phyloP scores from a whole-genome alignment of 2,329 filamentous ascomycete species.

The Falciphora oryzae region DNA sequence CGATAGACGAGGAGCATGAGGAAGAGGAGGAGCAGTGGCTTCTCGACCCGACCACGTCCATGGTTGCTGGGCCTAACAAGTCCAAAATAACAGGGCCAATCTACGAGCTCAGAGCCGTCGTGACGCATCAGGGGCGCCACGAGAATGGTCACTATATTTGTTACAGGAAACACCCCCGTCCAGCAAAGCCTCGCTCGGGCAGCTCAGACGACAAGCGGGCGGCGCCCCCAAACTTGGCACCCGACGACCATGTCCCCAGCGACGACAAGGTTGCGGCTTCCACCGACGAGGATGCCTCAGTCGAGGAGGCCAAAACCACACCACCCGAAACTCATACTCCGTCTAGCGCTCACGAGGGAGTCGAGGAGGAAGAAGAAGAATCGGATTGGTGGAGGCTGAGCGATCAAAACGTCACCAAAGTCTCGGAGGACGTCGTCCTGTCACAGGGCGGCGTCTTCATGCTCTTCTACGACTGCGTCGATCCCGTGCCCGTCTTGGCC shows the following conservation, averaged over 20 bases:
- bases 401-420: conserved; percentile 74
- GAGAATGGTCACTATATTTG: conserved; percentile 96
- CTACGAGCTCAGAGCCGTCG: conserved; percentile 76
- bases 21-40: conserved; percentile 60
- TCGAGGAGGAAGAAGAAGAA: conserved; percentile 21
- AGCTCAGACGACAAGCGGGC: conserved; percentile 13
- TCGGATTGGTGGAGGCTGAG: conserved; percentile 85
- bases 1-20: conserved; percentile 20
- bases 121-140: conserved; percentile 86
- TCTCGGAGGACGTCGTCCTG: conserved; percentile 68
- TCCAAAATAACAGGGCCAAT: conserved; percentile 51
- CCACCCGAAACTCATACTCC: background rate
- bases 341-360: conserved; percentile 9
- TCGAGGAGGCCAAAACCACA: background rate
- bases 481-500: conserved; percentile 41
- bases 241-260: background rate
- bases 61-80: conserved; percentile 56
- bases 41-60: conserved; percentile 61
- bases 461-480: conserved; percentile 86
- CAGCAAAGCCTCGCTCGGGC: background rate
- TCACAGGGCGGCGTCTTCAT: conserved; percentile 84
- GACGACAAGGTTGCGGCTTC: background rate
- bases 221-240: conserved; percentile 8
- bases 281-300: conserved; percentile 9
- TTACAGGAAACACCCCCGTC: conserved; percentile 63